phyloP scores from a whole-genome alignment of 2,329 filamentous ascomycete genomes.

The Aspergillus sp. region DNA sequence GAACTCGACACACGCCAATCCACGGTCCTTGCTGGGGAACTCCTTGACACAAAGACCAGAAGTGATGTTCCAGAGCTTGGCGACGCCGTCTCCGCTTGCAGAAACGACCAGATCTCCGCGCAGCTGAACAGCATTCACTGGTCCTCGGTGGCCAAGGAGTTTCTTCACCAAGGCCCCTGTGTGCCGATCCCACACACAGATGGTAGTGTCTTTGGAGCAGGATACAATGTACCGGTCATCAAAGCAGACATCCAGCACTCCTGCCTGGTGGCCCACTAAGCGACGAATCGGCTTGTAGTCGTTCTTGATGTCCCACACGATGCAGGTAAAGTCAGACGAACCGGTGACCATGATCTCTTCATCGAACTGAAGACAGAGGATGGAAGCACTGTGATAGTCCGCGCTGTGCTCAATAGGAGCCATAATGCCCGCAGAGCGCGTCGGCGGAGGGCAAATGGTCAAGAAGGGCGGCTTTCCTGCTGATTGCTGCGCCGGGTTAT shows the following conservation, averaged over 20 bases:
- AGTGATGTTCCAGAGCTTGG: constrained; percentile 94
- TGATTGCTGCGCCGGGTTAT: constrained; percentile 47
- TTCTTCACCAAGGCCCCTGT: constrained; percentile 76
- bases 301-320: constrained; percentile 81
- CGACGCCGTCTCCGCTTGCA: constrained; percentile 88
- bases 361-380: constrained; percentile 94
- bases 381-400: constrained; percentile 81
- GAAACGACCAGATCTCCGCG: constrained; percentile 90
- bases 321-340: constrained; percentile 87
- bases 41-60: constrained; percentile 87
- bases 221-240: constrained; percentile 92
- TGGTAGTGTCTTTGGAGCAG: constrained; percentile 92
- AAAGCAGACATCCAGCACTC: constrained; percentile 91
- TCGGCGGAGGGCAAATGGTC: constrained; percentile 53
- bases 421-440: constrained; percentile 57
- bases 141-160: constrained; percentile 81
- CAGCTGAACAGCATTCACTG: constrained; percentile 95
- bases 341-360: constrained; percentile 90
- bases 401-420: constrained; percentile 39
- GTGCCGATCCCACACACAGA: constrained; percentile 89
- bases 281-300: constrained; percentile 78
- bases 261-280: constrained; percentile 76
- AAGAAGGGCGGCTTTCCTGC: constrained; percentile 46
- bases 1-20: constrained; percentile 93
- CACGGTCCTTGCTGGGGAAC: constrained; percentile 86